A percentile compares a stretch with the other conserved stretches of the same genome.
These are phyloP conservation scores for Pseudocercospora fuligena DNA, from an alignment of 2,329 filamentous ascomycete genomes.

Conservation along the genomic window DNA sequence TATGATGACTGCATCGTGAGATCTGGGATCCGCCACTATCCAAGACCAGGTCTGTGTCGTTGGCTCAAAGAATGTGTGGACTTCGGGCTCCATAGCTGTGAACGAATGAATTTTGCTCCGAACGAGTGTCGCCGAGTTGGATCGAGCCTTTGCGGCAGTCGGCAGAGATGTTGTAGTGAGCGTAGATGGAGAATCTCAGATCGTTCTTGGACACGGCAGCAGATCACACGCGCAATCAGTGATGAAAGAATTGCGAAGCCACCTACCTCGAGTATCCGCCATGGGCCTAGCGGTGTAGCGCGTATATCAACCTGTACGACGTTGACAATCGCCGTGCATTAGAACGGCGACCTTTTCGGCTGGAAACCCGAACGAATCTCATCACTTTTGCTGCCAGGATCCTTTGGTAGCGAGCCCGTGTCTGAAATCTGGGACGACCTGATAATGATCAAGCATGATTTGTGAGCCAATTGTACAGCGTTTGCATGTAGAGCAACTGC, in stretches of 20 bases:
- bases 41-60: slow-evolving; percentile 64
- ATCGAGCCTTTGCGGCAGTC: background rate
- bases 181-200: background rate
- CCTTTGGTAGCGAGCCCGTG: background rate
- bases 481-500: background rate
- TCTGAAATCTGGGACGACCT: background rate
- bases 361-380: slow-evolving; percentile 2
- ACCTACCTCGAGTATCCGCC: slow-evolving; percentile 6
- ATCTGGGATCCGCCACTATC: slow-evolving; percentile 60
- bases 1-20: slow-evolving; percentile 59
- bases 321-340: slow-evolving; percentile 3
- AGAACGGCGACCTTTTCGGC: slow-evolving; percentile 1
- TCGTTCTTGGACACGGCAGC: background rate
- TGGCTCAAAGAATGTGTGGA: slow-evolving; percentile 44
- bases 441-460: background rate
- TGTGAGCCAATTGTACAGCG: slow-evolving; percentile 5
- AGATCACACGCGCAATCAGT: slow-evolving; percentile 5
- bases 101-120: background rate
- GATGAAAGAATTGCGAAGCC: slow-evolving; percentile 9
- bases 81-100: slow-evolving; percentile 27
- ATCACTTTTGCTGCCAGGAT: background rate
- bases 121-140: background rate
- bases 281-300: slow-evolving; percentile 2
- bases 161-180: background rate
- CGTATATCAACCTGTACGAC: slow-evolving; percentile 8